phyloP scores from a whole-genome alignment of 176 grass and related monocot species.

The Paspalum notatum region DNA sequence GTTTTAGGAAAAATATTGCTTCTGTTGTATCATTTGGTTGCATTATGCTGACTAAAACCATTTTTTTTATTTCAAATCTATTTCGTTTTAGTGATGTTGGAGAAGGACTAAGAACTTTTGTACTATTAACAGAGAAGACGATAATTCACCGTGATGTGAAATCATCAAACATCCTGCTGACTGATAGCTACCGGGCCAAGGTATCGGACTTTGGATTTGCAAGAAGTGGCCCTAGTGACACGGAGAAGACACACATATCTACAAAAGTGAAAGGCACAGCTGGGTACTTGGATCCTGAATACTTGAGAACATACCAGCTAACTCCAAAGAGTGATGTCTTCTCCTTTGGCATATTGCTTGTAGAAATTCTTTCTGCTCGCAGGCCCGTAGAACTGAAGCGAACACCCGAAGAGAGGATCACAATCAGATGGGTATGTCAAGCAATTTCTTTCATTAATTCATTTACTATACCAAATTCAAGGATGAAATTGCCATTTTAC shows the following conservation, averaged over 20 bases:
- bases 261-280: conserved; percentile 99
- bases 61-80: neutral
- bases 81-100: conserved; percentile 5
- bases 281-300: conserved; percentile 95
- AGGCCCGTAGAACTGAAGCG: conserved; percentile 88
- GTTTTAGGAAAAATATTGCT: conserved; percentile 8
- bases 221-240: conserved; percentile 80
- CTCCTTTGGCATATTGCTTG: conserved; percentile 94
- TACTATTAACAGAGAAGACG: conserved; percentile 78
- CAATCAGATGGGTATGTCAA: conserved; percentile 93
- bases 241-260: conserved; percentile 96
- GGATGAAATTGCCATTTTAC: neutral
- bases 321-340: conserved; percentile 99
- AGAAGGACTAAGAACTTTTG: conserved; percentile 26
- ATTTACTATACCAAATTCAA: neutral
- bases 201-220: conserved; percentile 96
- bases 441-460: neutral
- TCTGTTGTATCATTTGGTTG: neutral
- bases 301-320: conserved; percentile 88
- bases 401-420: conserved; percentile 77
- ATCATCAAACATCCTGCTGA: conserved; percentile 97
- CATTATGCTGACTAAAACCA: neutral
- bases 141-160: conserved; percentile 99
- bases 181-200: conserved; percentile 89
- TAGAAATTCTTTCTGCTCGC: conserved; percentile 90